phyloP scores from a whole-genome alignment of 768 basidiomycete species.

The Boletus subcaerulescens region DNA sequence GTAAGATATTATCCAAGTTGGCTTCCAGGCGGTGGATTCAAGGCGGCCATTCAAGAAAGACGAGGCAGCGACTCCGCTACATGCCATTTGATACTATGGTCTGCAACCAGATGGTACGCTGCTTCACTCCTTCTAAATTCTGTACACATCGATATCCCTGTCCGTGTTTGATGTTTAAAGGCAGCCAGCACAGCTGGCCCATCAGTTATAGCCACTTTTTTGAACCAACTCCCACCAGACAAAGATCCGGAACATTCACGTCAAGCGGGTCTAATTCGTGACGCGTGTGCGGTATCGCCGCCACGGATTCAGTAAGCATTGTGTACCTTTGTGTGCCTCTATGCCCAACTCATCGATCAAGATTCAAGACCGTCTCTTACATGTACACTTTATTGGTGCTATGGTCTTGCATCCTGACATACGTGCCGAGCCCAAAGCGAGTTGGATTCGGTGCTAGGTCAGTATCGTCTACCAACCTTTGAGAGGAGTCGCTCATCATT shows the following conservation, averaged over 20 bases:
- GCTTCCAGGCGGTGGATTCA: conserved; percentile 13
- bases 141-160: background rate
- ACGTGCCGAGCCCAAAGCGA: conserved; percentile 11
- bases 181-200: conserved; percentile 5
- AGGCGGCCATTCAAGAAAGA: conserved; percentile 9
- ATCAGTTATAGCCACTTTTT: conserved; percentile 11
- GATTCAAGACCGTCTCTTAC: background rate
- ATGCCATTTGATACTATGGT: conserved; percentile 7
- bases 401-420: conserved; percentile 15
- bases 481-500: conserved; percentile 11
- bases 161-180: background rate
- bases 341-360: background rate
- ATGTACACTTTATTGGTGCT: conserved; percentile 4
- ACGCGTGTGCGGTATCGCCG: conserved; percentile 5
- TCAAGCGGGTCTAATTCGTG: conserved; percentile 10
- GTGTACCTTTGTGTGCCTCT: too few species aligned
- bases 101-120: conserved; percentile 4
- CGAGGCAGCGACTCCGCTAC: background rate
- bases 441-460: conserved; percentile 9
- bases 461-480: conserved; percentile 10
- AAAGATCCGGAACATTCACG: conserved; percentile 3
- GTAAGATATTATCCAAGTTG: conserved; percentile 17
- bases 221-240: conserved; percentile 7
- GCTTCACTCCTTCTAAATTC: background rate
- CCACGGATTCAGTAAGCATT: conserved; percentile 10